Base-by-base conservation (phyloP, 176 grass and related monocot genomes). In the Eragrostis nindensis region DNA sequence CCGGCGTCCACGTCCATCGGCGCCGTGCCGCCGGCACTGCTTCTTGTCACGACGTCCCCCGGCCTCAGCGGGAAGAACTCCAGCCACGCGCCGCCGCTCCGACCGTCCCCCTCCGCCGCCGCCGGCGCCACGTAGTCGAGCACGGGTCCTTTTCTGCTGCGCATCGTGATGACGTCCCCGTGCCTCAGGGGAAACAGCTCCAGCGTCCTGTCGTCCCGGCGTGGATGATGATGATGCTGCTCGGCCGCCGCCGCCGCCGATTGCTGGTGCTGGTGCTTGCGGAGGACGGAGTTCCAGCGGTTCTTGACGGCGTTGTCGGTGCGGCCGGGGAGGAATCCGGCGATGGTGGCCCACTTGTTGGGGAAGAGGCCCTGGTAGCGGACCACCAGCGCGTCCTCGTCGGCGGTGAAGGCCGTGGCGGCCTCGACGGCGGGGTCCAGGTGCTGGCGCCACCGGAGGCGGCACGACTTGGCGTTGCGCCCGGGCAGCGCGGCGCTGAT, bases 221-320 rank as follows among this genome's bases (percentile, higher is more conserved):
- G 56, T 15, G 0, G 4, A 36, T 2, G 1, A 36, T 22, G 2
- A 1, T 57, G 54, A 1, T 57, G 21, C 14, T 52, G n/a, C n/a
- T n/a, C n/a, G n/a, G n/a, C n/a, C n/a, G n/a, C n/a, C n/a, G n/a
- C 48, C 5, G 13, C 15, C 0, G 17, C 18, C n/a, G 8, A 0
- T 29, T 0, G 3, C 56, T 25, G 10, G 49, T 38, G 49, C 49
- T 22, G 59, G 2, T 5, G 47, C 72, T 88, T 79, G 64, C 79
- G 43, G 56, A 97, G 91, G 66, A 92, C 85, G 52, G 94, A 97
- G 75, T 97, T 87, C 94, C 91, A 94, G 65, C 89, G 88, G 56
- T 97, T 97, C 80, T 97, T 97, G 80, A 97, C 55, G 55, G 94
- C 86, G 64, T 97, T 97, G 73, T 97, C 94, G 26, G 90, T 89